Base-by-base conservation (phyloP, 139 green algal genomes). In the Monoraphidium neglectum region DNA sequence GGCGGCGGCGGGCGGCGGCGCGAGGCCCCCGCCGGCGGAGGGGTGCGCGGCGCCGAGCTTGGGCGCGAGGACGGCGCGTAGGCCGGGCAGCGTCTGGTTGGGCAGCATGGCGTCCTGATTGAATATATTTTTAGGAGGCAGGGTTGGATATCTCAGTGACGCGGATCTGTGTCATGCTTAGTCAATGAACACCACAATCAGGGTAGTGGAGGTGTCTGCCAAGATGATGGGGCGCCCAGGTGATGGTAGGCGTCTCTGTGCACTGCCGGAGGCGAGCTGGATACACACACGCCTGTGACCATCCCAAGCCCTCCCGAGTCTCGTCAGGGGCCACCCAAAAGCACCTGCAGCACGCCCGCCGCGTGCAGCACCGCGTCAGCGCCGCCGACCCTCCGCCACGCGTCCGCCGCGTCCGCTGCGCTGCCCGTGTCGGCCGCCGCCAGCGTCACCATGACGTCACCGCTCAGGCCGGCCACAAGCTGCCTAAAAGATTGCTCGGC, bases 351-450 rank as follows among this genome's bases (percentile, higher is more conserved):
- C 37, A 87, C 79, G 21, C 86, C 86, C 16, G 72, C 78, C 1
- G 83, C 83, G 72, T 91, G 86, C 13, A 91, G 37, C 35, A 91
- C 51, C 2, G 79, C 70, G 16, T 83, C 83, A 72, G 43, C 75
- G 35, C 57, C 21, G 13, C 57, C 51, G 46, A 36, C 49, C 56
- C 32, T 33, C 10, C 57, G 30, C 66, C 40, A 65, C 28, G 77
- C 40, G 26, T 13, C 49, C 6, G 2, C 33, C 32, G 62, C 57
- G 43, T 80, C 81, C 33, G 54, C 64, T 1, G 38, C 40, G 33
- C 21, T 68, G 18, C 65, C 56, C 4, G 79, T 66, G 32, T 86
- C 81, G 23, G 74, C 70, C 0, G 70, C 69, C 30, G 47, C 37
- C 10, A 77, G 28, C 8, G 21, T 60, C 1, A 78, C 36, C 10